Percentiles rank a stretch among this genome's conserved stretches.
phyloP scores from a whole-genome alignment of 768 basidiomycete genomes.

The Paxillus rubicundulus region DNA sequence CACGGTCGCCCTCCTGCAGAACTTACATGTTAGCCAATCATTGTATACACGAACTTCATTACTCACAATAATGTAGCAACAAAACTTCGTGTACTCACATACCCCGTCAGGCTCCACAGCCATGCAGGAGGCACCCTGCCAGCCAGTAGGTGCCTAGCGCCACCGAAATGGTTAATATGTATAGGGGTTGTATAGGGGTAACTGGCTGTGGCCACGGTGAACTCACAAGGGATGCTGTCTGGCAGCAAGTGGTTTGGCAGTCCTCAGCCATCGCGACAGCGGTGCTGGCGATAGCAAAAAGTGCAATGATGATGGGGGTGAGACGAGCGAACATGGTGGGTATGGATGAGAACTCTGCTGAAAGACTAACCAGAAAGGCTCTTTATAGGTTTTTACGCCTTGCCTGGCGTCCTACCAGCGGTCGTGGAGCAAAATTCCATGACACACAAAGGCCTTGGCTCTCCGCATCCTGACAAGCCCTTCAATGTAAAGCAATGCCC shows the following conservation, averaged over 20 bases:
- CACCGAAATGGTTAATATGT: background rate
- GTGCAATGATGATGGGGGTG: background rate
- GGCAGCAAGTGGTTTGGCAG: slow-evolving; percentile 1
- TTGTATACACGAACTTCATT: background rate
- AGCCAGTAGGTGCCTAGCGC: slow-evolving; percentile 3
- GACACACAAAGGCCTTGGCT: too few species aligned
- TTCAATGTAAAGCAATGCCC: too few species aligned
- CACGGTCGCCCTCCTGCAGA: background rate
- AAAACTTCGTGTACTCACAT: slow-evolving; percentile 4
- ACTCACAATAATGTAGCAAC: slow-evolving; percentile 7
- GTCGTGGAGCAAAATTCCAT: too few species aligned
- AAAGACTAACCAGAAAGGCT: background rate
- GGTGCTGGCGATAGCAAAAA: background rate
- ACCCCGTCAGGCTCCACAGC: background rate
- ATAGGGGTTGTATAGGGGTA: too few species aligned
- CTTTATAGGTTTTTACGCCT: background rate
- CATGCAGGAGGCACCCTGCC: background rate
- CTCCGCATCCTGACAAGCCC: too few species aligned
- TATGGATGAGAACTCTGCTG: background rate
- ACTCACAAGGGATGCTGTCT: background rate
- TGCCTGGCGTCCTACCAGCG: background rate
- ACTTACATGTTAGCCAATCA: background rate
- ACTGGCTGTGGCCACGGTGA: background rate
- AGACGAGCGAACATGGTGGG: slow-evolving; percentile 5
- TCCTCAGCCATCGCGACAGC: background rate